A percentile compares a stretch with the other conserved stretches of the same genome.
Conservation (phyloP, 108 stramenopile species). For the Nitzschia inconspicua region DNA sequence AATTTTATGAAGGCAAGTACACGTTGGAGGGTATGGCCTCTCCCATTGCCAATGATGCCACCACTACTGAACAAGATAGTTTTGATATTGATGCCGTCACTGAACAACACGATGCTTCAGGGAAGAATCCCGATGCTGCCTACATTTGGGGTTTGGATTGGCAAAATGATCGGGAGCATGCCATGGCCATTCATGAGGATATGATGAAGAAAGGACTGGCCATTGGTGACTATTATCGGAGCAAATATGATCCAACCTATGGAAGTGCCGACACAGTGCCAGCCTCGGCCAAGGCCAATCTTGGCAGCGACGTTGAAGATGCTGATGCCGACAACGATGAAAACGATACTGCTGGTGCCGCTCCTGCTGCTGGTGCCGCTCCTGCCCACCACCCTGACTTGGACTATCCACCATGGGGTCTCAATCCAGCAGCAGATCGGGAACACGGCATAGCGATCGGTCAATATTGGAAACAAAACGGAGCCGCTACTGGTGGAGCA, state of each 20-base stretch:
- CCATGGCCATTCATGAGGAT: not conserved
- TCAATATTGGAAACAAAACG: conserved; percentile 4
- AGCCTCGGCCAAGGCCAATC: not conserved
- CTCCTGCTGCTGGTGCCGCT: too few species aligned
- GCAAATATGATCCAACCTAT: conserved; percentile 18
- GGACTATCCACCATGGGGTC: conserved; percentile 12
- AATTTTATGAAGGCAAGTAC: not conserved
- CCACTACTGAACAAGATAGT: not conserved
- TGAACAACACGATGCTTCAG: not conserved
- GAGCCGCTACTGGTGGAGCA: not conserved
- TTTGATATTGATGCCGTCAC: not conserved
- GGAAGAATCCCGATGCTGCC: conserved; percentile 4
- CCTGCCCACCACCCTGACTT: not conserved
- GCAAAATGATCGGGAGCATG: conserved; percentile 12
- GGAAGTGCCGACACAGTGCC: not conserved
- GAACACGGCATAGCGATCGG: conserved; percentile 15
- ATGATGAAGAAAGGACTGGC: conserved; percentile 10
- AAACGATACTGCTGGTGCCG: too few species aligned
- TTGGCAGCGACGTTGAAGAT: not conserved
- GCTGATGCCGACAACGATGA: not conserved
- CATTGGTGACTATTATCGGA: conserved; percentile 15
- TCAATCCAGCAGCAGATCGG: conserved; percentile 4
- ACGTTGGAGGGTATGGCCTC: not conserved
- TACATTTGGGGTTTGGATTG: conserved; percentile 22
- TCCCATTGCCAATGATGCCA: not conserved